Evolutionary conservation across 345 rosid species (phyloP).

Genomic region (Conringia planisiliqua): DNA sequence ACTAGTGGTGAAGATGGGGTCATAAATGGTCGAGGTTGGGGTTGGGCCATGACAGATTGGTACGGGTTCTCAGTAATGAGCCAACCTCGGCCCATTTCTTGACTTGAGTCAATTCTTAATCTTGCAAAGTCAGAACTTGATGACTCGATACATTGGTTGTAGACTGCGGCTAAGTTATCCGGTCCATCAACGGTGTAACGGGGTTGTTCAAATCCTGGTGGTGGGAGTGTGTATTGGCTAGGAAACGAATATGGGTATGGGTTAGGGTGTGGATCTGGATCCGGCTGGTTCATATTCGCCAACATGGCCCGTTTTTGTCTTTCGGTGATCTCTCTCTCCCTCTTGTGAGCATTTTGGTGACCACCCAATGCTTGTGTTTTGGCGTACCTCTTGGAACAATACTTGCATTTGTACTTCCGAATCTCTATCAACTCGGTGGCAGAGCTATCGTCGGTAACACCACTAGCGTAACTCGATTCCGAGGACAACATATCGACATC

Average conservation of each 20-base stretch:
- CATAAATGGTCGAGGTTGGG: neutral
- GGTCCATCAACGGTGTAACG: neutral
- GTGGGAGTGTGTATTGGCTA: neutral
- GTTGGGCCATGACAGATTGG: neutral
- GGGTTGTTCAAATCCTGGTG: neutral
- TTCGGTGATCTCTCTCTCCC: neutral
- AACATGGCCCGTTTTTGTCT: neutral
- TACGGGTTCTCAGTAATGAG: neutral
- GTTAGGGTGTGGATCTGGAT: neutral
- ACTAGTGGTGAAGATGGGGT: neutral
- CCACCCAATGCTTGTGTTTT: slow-evolving; percentile 15
- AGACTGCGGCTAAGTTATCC: neutral
- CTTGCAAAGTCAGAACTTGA: neutral
- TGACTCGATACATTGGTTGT: neutral
- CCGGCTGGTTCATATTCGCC: neutral
- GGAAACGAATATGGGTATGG: neutral
- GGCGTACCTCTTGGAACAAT: neutral
- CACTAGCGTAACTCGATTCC: neutral
- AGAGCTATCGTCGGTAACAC: neutral
- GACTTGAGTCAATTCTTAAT: neutral
- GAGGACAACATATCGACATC: neutral
- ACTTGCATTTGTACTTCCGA: neutral
- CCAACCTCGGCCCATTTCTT: neutral
- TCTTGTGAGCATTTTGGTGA: slow-evolving; percentile 25
- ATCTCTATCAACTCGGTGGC: neutral